Base-by-base conservation (phyloP, 2,329 filamentous ascomycete genomes). In the Aspergillus intermedius region DNA sequence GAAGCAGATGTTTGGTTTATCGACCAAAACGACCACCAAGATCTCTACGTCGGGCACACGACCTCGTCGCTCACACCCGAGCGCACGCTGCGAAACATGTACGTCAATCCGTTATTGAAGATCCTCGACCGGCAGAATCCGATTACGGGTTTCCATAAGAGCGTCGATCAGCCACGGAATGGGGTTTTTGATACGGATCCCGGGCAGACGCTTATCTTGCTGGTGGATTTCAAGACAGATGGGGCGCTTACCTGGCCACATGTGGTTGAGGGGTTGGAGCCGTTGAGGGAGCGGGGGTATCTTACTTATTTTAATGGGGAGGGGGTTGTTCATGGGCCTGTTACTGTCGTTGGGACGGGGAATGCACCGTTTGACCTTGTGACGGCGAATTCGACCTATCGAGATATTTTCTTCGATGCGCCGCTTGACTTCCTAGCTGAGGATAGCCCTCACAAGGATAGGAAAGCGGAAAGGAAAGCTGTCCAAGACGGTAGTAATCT, bases 1-100 rank as follows among this genome's bases (percentile, higher is more conserved):
- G 78, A 81, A 65, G 78, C 78, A 2, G 78, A 81, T 51, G 74
- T 81, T 28, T 81, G 78, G 77, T 68, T 77, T 6, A 74, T 77
- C 48, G 65, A 72, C 37, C 57, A 75, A 3, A 75, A 80, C 15
- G 67, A 81, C 22, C 77, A 73, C 50, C 57, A 75, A 3, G 75
- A 80, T n/a, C 67, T 81, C 23, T 77, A 73, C 50, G 77, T 81
- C 42, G 78, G 78, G 21, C 78, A 81, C 61, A 75, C 67, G 21
- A 72, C 67, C 1, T 68, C 71, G 2, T 66, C 74, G 4, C 65
- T 81, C 3, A 73, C 71, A 0, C 61, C 61, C 4, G 66, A 71
- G 41, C 67, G 72, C 9, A 81, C 77, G 3, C 69, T 82, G 44
- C 66, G 64, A 7, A 73, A 58, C 35, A 68, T 81, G 55, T 82